These are phyloP conservation scores for Stemphylium vesicarium DNA, from an alignment of 2,329 filamentous ascomycete species.

Conservation along the genomic window DNA sequence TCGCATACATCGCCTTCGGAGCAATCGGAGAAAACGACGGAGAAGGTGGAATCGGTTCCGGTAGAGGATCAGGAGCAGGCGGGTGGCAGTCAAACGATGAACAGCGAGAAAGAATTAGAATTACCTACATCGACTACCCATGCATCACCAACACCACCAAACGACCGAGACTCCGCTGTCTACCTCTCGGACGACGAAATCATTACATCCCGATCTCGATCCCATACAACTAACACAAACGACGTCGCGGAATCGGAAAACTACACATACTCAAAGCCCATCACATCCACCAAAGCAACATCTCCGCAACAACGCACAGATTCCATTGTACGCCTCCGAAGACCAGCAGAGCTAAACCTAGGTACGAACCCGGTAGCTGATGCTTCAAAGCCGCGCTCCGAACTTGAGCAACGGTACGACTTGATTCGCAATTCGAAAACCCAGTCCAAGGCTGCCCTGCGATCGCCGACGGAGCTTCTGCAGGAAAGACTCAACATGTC, in stretches of 20 bases:
- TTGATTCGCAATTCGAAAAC: conserved; percentile 42
- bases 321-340: conserved; percentile 23
- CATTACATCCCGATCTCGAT: conserved; percentile 8
- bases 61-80: too few species aligned
- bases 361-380: conserved; percentile 13
- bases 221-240: conserved; percentile 17
- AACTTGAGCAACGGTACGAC: conserved; percentile 41
- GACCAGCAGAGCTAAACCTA: conserved; percentile 41
- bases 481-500: conserved; percentile 38
- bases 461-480: conserved; percentile 42
- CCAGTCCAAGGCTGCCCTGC: conserved; percentile 35
- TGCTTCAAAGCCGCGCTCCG: conserved; percentile 32
- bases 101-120: neutral
- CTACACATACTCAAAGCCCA: conserved; percentile 17
- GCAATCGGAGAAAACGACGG: neutral
- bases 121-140: neutral
- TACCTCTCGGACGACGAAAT: conserved; percentile 30
- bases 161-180: conserved; percentile 34
- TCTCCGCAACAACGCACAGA: conserved; percentile 21
- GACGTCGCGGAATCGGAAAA: conserved; percentile 14
- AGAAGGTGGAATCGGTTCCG: too few species aligned
- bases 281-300: conserved; percentile 7
- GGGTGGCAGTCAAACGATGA: neutral
- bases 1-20: neutral
- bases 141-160: neutral